phyloP scores from a whole-genome alignment of 345 rosid species.

The Eucalyptus microcorys region DNA sequence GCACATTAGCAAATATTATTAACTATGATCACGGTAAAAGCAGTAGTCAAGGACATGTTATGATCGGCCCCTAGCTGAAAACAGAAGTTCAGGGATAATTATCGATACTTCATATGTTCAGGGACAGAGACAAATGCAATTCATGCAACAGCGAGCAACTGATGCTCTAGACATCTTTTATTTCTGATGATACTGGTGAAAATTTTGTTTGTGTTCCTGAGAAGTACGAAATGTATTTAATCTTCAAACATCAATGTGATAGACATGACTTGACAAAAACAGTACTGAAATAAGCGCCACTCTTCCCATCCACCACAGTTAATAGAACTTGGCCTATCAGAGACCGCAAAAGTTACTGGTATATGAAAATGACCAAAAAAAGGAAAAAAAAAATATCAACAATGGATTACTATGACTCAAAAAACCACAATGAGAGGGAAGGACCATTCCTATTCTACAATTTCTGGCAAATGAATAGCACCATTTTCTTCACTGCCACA shows the following conservation, averaged over 20 bases:
- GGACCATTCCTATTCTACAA: neutral
- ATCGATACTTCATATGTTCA: neutral
- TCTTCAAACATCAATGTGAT: neutral
- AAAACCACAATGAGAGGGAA: neutral
- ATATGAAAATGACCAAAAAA: neutral
- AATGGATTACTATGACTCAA: neutral
- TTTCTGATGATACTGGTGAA: neutral
- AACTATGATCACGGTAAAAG: neutral
- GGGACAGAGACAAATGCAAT: neutral
- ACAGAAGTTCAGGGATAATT: neutral
- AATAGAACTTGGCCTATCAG: neutral
- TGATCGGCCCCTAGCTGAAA: neutral
- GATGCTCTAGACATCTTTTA: neutral
- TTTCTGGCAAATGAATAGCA: neutral
- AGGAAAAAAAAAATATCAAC: neutral
- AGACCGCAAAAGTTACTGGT: neutral
- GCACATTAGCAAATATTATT: neutral
- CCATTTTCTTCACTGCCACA: neutral
- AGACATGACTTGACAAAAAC: neutral
- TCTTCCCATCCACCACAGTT: neutral
- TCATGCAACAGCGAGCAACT: neutral
- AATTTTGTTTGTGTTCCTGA: neutral
- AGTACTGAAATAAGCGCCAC: neutral
- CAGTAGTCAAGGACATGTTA: neutral
- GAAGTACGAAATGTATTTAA: neutral